Conservation (phyloP, 192 early-diverging fungal genomes). For the Funneliformis mosseae region DNA sequence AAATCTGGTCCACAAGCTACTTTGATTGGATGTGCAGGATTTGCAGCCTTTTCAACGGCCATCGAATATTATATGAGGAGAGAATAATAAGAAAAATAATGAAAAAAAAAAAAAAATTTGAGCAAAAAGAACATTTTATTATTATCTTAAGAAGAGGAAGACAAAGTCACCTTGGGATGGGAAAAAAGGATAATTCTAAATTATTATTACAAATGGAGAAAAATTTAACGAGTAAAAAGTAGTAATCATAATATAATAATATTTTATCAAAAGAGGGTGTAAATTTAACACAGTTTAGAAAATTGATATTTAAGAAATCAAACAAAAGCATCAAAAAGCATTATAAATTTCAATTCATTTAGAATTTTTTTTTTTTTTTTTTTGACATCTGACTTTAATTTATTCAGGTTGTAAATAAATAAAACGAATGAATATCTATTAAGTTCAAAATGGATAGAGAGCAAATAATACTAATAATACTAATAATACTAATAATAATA, state of each 20-base stretch:
- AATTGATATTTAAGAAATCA: no score
- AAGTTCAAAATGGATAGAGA: not conserved
- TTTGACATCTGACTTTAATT: not conserved
- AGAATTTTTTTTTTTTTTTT: not conserved
- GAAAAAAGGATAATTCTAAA: no score
- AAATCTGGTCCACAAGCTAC: constrained; percentile 76
- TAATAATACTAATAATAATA: no score
- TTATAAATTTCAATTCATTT: not conserved
- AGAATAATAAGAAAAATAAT: constrained; percentile 33
- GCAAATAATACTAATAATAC: not conserved
- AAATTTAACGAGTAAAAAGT: no score
- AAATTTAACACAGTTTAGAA: no score
- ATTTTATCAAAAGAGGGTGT: no score
- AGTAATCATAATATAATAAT: no score
- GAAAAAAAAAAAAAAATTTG: not conserved
- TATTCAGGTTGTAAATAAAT: not conserved
- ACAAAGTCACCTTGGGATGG: no score
- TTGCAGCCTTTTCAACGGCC: constrained; percentile 92
- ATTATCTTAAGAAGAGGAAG: no score
- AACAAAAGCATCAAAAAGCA: not conserved
- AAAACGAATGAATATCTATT: not conserved
- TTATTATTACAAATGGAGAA: no score
- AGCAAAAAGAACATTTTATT: not conserved
- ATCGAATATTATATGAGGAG: constrained; percentile 89
- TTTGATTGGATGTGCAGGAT: constrained; percentile 83